These are phyloP conservation scores for Xylogone sp. DNA, from an alignment of 2,329 filamentous ascomycete species.

Conservation along the genomic window DNA sequence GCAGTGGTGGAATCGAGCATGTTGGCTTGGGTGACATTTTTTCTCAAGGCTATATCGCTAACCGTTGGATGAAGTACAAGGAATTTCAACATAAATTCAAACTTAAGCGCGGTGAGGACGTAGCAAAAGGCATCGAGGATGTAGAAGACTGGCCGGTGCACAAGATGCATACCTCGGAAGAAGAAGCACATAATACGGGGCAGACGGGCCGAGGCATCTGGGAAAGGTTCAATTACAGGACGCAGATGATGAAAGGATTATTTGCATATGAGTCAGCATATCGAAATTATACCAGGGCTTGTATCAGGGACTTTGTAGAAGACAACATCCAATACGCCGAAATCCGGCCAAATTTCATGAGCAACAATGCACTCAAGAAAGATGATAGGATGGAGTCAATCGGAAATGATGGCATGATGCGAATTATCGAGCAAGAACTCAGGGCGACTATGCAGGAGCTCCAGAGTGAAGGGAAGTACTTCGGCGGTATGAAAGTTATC, in stretches of 20 bases:
- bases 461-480: conserved; percentile 36
- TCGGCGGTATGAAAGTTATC: conserved; percentile 66
- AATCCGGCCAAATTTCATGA: conserved; percentile 66
- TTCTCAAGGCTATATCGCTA: conserved; percentile 40
- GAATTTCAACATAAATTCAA: conserved; percentile 37
- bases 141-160: conserved; percentile 51
- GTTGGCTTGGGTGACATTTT: conserved; percentile 43
- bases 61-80: conserved; percentile 41
- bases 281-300: conserved; percentile 53
- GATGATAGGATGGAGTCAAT: conserved; percentile 51
- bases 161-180: conserved; percentile 60
- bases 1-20: conserved; percentile 14
- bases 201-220: conserved; percentile 48
- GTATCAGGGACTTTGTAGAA: conserved; percentile 57
- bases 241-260: conserved; percentile 69
- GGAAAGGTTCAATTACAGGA: conserved; percentile 63
- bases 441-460: conserved; percentile 40
- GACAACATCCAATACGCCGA: conserved; percentile 71
- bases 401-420: conserved; percentile 56
- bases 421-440: conserved; percentile 55
- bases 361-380: conserved; percentile 54
- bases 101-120: conserved; percentile 1
- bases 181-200: conserved; percentile 52
- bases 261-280: conserved; percentile 65
- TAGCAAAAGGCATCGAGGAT: conserved; percentile 23